Evolutionary conservation across 2,329 filamentous ascomycete genomes (phyloP), one percentile per base, ranked within the genome.

Genomic region (Chaetothyriales sp.): DNA sequence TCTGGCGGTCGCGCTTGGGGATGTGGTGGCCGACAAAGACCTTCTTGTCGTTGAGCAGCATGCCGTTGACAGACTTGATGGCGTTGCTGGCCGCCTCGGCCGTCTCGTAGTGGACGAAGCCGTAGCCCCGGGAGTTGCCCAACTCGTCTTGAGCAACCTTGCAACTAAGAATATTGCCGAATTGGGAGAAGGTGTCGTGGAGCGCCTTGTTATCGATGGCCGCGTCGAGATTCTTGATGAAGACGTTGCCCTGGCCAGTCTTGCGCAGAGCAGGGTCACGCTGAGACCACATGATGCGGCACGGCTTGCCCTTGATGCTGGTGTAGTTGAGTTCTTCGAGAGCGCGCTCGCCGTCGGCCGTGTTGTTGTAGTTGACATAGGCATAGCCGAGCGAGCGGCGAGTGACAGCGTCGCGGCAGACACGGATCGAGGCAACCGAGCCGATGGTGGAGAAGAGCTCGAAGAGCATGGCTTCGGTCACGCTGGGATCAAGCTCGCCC

Each of bases 241-340:
- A 98, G 65, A 98, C 90, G 69, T 98, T 98, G 70, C 92, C 92
- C 75, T 95, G 89, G 61, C 92, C 92, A 63, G 89, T 98, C 84
- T 98, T 98, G 77, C 92, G 92, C 65, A 98, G 83, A 69, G 90
- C 90, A 61, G 92, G 92, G 73, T 98, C 92, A 71, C 92, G 92
- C 81, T 98, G 92, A 60, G 92, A 98, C 92, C 92, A 98, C 92
- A 98, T 98, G 76, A 98, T 98, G 67, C 92, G 90, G 85, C 92
- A 98, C 56, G 92, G 90, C 68, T 86, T 89, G 65, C 89, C 89
- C 81, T 97, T 97, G 78, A 98, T 97, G 65, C 95, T 77, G 59
- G 92, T 98, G 79, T 98, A 98, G 82, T 98, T 98, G 64, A 98
- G 81, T 75, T 98, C 92, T 76, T 98, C 92, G 56, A 98, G 83